Conservation (phyloP, 2,329 filamentous ascomycete species). For the Fusarium tjaetaba region DNA sequence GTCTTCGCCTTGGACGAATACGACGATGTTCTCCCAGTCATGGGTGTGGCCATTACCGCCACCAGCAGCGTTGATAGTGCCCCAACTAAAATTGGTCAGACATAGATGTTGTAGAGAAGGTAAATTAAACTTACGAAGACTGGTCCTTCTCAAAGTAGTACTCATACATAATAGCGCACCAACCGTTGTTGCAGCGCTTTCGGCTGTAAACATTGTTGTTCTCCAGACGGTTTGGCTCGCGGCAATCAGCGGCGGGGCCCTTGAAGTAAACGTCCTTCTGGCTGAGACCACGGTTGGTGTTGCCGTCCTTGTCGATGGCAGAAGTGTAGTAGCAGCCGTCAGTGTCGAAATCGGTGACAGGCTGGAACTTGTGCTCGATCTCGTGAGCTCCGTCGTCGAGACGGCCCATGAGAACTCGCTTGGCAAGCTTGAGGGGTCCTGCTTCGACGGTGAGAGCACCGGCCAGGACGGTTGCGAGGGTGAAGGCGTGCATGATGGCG, state of each 20-base stretch:
- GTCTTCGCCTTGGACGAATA: conserved; percentile 22
- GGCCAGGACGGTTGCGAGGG: background rate
- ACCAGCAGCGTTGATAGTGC: background rate
- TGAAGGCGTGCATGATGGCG: background rate
- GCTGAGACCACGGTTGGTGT: conserved; percentile 37
- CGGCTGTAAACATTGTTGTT: conserved; percentile 47
- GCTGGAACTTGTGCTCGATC: conserved; percentile 51
- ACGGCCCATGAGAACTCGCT: conserved; percentile 18
- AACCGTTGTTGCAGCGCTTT: conserved; percentile 47
- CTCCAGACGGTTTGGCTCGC: conserved; percentile 39
- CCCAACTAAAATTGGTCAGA: background rate
- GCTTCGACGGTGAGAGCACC: conserved; percentile 11
- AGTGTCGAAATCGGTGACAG: conserved; percentile 51
- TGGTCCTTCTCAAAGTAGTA: conserved; percentile 28
- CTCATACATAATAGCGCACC: conserved; percentile 47
- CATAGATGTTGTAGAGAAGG: fast-evolving
- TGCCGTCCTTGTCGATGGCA: conserved; percentile 52
- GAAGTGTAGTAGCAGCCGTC: conserved; percentile 58
- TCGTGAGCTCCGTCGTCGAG: conserved; percentile 43
- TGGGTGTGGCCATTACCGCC: conserved; percentile 15
- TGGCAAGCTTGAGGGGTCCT: background rate
- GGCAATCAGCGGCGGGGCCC: conserved; percentile 35
- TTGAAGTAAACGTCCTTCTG: conserved; percentile 10
- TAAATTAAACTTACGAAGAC: background rate
- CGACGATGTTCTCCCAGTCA: conserved; percentile 28